A percentile compares a stretch with the other conserved stretches of the same genome.
phyloP scores from a whole-genome alignment of 257 asterid species.

The Eucommia ulmoides region DNA sequence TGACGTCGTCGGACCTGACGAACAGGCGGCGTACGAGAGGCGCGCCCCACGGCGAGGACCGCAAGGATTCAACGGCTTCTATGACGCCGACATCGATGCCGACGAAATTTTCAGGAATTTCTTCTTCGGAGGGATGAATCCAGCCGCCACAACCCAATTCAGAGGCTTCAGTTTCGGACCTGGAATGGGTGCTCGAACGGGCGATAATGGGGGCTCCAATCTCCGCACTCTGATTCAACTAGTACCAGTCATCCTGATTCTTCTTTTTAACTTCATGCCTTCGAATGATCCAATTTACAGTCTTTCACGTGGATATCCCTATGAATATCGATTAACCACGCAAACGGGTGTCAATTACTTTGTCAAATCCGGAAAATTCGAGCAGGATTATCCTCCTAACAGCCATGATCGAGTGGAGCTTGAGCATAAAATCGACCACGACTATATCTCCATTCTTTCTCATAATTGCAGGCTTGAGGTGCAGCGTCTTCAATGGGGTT shows the following conservation, averaged over 20 bases:
- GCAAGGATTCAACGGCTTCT: constrained; percentile 49
- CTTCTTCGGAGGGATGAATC: constrained; percentile 67
- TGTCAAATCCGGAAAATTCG: constrained; percentile 65
- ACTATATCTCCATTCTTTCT: constrained; percentile 66
- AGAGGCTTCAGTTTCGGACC: too few species aligned
- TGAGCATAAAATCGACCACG: constrained; percentile 58
- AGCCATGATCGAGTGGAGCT: constrained; percentile 47
- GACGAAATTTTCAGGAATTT: constrained; percentile 88
- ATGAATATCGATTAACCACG: constrained; percentile 58
- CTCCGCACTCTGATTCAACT: constrained; percentile 79
- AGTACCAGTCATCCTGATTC: constrained; percentile 65
- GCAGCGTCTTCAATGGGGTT: constrained; percentile 97
- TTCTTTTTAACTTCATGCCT: constrained; percentile 85
- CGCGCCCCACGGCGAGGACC: constrained; percentile 48
- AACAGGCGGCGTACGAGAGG: constrained; percentile 47
- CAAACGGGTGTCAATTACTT: constrained; percentile 61
- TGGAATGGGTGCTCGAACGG: too few species aligned
- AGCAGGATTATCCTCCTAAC: constrained; percentile 45
- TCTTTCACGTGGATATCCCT: constrained; percentile 64
- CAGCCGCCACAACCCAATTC: constrained; percentile 50
- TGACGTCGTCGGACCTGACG: constrained; percentile 74
- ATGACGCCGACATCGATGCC: constrained; percentile 63
- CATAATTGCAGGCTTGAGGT: constrained; percentile 87
- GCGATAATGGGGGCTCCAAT: too few species aligned
- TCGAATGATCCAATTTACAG: constrained; percentile 90